These are phyloP conservation scores for Penicillium paradoxum DNA, from an alignment of 495 filamentous ascomycete genomes.

Conservation along the genomic window DNA sequence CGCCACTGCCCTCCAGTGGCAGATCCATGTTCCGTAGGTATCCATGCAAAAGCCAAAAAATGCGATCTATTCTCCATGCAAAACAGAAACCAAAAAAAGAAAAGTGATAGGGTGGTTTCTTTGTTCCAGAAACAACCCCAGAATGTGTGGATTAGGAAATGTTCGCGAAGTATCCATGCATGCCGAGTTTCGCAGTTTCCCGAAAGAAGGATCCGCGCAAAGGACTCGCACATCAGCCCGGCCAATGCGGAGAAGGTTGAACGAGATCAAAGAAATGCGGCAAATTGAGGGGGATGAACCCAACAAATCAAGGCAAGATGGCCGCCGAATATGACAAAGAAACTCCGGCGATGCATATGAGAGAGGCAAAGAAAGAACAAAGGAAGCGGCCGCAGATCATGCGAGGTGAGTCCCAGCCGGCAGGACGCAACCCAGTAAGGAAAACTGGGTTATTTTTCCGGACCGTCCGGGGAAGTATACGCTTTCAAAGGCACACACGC, in stretches of 20 bases:
- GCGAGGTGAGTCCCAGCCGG: conserved; percentile 18
- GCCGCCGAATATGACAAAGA: conserved; percentile 21
- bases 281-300: background rate
- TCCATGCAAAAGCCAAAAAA: conserved; percentile 21
- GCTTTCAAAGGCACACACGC: background rate
- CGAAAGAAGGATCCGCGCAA: background rate
- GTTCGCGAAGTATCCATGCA: background rate
- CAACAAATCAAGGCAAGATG: conserved; percentile 6
- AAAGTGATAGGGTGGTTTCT: background rate
- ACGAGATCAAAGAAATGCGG: conserved; percentile 2
- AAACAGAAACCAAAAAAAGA: conserved; percentile 6
- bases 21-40: conserved; percentile 27
- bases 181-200: background rate
- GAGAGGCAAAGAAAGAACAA: conserved; percentile 9
- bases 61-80: conserved; percentile 27
- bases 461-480: conserved; percentile 6
- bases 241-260: background rate
- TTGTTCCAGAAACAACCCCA: conserved; percentile 1
- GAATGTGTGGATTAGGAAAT: conserved; percentile 10
- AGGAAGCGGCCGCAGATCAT: conserved; percentile 1
- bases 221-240: background rate
- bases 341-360: conserved; percentile 39
- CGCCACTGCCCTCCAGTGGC: conserved; percentile 34
- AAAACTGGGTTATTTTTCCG: background rate
- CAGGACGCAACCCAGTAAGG: conserved; percentile 13